A percentile compares a stretch with the other conserved stretches of the same genome.
Evolutionary conservation across 345 rosid genomes (phyloP).

Genomic region (Eucalyptus lansdowneana): DNA sequence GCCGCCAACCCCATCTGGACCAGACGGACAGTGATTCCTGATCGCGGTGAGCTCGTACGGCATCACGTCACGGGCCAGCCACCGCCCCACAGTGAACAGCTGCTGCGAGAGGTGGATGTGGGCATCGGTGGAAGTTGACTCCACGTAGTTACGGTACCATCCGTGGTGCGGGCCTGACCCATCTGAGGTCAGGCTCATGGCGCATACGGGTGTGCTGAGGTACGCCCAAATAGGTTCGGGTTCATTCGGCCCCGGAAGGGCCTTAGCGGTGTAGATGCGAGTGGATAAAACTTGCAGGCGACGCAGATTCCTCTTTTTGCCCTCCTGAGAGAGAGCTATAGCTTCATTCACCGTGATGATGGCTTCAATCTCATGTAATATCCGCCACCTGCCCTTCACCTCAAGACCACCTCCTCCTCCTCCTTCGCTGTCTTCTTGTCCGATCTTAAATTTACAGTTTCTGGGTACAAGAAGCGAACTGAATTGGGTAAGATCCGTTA

Average conservation of each 20-base stretch:
- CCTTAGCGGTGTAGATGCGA: no score
- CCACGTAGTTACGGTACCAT: constrained; percentile 83
- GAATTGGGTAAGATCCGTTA: constrained; percentile 11
- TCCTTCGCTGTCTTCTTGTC: not conserved
- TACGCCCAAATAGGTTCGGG: constrained; percentile 1
- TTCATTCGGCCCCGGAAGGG: constrained; percentile 1
- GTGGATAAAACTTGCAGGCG: not conserved
- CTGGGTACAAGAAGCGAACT: constrained; percentile 27
- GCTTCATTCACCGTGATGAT: not conserved
- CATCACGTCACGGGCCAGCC: constrained; percentile 61
- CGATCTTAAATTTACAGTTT: constrained; percentile 29
- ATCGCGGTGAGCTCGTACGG: constrained; percentile 53
- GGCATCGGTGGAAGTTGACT: constrained; percentile 46
- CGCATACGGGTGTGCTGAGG: constrained; percentile 37
- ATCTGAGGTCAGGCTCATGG: constrained; percentile 61
- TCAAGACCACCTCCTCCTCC: constrained; percentile 17
- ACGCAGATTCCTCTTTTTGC: not conserved
- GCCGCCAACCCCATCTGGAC: not conserved
- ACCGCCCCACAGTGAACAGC: constrained; percentile 73
- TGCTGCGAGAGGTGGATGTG: constrained; percentile 37
- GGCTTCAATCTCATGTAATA: constrained; percentile 9
- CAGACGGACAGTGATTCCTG: constrained; percentile 29
- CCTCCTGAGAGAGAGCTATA: no score
- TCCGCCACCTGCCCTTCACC: constrained; percentile 3
- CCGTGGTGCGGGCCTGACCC: constrained; percentile 66